These are phyloP conservation scores for Daldinia caldariorum DNA, from an alignment of 495 filamentous ascomycete species.

Conservation along the genomic window DNA sequence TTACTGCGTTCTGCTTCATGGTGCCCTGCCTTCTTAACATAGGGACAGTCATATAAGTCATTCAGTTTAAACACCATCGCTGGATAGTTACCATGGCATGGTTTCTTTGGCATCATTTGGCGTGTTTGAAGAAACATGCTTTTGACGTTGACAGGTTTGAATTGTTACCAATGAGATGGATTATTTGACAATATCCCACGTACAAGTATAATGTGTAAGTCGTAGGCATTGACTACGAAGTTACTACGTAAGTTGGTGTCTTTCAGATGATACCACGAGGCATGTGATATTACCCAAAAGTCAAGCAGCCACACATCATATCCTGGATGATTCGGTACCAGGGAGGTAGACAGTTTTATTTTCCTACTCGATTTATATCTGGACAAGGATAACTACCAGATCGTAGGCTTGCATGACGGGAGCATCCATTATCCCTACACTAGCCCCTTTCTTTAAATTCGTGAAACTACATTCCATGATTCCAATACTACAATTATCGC, in stretches of 20 bases:
- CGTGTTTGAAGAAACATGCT: background rate
- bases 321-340: too few relatives aligned
- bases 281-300: background rate
- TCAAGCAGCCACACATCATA: too few relatives aligned
- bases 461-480: too few relatives aligned
- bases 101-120: background rate
- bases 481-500: too few relatives aligned
- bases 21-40: background rate
- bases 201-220: too few relatives aligned
- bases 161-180: background rate
- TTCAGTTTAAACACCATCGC: background rate
- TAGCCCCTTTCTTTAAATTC: too few relatives aligned
- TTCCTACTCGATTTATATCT: too few relatives aligned
- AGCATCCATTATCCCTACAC: background rate
- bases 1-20: background rate
- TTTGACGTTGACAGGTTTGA: background rate
- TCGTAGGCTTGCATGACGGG: background rate
- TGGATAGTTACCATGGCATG: background rate
- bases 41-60: background rate
- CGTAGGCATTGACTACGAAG: background rate
- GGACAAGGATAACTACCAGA: background rate
- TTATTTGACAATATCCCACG: background rate
- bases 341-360: too few relatives aligned
- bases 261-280: background rate
- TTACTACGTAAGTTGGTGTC: background rate